Evolutionary conservation across 164 flowering plant species (phyloP).

Genomic region (Aristolochia fimbriata): DNA sequence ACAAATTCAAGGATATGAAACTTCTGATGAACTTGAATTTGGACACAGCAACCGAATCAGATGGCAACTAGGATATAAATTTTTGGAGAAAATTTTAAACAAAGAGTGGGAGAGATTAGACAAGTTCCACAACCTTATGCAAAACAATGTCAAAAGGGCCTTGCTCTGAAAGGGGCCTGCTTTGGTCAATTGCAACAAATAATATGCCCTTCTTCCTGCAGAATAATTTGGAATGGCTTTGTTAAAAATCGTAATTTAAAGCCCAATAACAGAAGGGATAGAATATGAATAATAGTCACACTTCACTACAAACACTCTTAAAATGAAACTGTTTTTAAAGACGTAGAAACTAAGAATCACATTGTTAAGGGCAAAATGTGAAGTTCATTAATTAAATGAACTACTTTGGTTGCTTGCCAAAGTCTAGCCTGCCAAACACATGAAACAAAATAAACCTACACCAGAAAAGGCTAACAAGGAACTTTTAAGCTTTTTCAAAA

Average conservation of each 20-base stretch:
- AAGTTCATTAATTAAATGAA: not conserved
- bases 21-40: not conserved
- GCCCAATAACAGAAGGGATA: not conserved
- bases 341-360: not conserved
- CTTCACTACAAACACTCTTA: not conserved
- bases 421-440: not conserved
- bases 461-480: not conserved
- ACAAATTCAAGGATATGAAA: not conserved
- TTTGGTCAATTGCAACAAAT: conserved; percentile 72
- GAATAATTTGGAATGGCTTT: not conserved
- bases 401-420: not conserved
- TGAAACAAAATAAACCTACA: not conserved
- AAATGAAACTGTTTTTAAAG: not conserved
- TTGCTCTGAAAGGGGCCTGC: conserved; percentile 67
- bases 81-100: no score
- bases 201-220: conserved; percentile 75
- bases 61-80: no score
- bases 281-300: not conserved
- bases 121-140: conserved; percentile 56
- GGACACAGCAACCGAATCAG: no score
- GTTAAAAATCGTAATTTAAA: not conserved
- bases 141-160: conserved; percentile 87
- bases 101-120: not conserved
- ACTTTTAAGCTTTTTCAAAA: no score
- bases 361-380: not conserved